Evolutionary conservation across 1,139 yeast species (phyloP).

Genomic region (Petasospora rhodanensis): DNA sequence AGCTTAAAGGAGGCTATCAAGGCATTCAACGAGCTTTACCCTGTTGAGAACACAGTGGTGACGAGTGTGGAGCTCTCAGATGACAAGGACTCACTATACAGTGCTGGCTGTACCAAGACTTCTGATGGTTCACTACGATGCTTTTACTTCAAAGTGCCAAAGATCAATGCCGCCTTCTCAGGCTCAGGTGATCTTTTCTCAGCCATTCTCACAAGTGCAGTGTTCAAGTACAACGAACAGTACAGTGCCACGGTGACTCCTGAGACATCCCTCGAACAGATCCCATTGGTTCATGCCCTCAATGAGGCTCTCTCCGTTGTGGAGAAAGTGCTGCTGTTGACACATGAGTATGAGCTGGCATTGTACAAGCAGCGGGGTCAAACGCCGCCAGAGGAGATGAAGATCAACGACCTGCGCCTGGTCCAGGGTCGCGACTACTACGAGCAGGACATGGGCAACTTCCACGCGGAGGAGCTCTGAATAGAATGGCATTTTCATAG

Average conservation of each 20-base stretch:
- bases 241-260: conserved; percentile 5
- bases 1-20: conserved; percentile 44
- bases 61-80: conserved; percentile 46
- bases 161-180: conserved; percentile 70
- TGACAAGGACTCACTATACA: conserved; percentile 34
- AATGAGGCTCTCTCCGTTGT: conserved; percentile 30
- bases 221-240: conserved; percentile 31
- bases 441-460: conserved; percentile 10
- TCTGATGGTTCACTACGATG: conserved; percentile 15
- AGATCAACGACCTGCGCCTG: conserved; percentile 31
- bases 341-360: conserved; percentile 24
- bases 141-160: conserved; percentile 45
- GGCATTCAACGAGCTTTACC: conserved; percentile 44
- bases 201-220: conserved; percentile 65
- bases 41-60: conserved; percentile 61
- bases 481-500: too few relatives aligned
- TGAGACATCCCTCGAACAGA: conserved; percentile 9
- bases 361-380: conserved; percentile 13
- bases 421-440: conserved; percentile 30
- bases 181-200: conserved; percentile 94
- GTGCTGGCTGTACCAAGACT: conserved; percentile 44
- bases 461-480: too few relatives aligned
- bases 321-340: conserved; percentile 29
- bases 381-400: conserved; percentile 11
- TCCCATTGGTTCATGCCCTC: conserved; percentile 24